Evolutionary conservation across 2,329 filamentous ascomycete species (phyloP), one percentile per base, ranked within the genome.

Genomic region (Calonectria henricotiae): DNA sequence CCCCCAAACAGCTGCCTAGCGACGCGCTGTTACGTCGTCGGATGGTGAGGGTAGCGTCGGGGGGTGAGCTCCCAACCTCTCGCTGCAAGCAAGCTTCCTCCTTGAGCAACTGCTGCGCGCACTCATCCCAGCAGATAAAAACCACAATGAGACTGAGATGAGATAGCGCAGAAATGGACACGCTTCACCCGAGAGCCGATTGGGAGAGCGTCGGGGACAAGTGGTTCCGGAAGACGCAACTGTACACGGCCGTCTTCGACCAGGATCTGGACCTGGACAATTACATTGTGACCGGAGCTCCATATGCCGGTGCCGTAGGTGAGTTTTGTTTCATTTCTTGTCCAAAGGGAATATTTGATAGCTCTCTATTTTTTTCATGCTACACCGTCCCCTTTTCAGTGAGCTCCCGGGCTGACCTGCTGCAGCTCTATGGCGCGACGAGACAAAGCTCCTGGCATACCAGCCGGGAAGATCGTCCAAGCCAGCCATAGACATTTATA

Each of bases 131-230:
- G 32, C 30, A 41, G 37, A 62, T 39, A 39, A 43, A 43, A 43
- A 47, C 37, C 76, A 80, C 67, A 54, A 82, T 82, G 80, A 79
- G 69, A 80, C 80, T 30, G 27, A 30, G 27, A 30, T 82, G 80
- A 79, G 69, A 79, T 80, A 79, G 73, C 73, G 67, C 67, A 72
- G 73, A 65, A 61, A 90, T 91, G 89, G 89, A 90, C 77, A 83
- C 85, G 74, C 84, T 87, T 79, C 87, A 89, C 83, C 88, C 95
- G 79, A 94, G 94, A 77, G 93, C 94, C 78, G 94, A 96, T 83
- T 99, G 96, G 96, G 95, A 98, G 86, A 93, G 90, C 83, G 91
- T 98, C 75, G 96, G 94, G 80, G 93, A 97, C 83, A 92, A 91
- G 79, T 98, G 97, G 87, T 99, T 98, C 86, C 94, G 96, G 82